phyloP scores from a whole-genome alignment of 257 asterid species.

The Nicotiana noctiflora region DNA sequence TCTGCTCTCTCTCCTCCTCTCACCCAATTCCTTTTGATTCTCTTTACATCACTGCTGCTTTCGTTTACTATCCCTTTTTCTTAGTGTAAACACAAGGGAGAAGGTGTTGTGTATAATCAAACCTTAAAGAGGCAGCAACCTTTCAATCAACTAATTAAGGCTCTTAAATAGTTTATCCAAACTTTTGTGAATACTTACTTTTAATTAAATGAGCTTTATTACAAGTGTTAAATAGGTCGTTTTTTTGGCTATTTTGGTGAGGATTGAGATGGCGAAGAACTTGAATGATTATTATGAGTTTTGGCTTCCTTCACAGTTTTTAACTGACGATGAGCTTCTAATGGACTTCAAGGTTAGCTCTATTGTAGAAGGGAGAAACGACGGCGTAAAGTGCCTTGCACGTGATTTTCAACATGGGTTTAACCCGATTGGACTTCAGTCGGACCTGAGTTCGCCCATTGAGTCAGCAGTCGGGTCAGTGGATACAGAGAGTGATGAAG shows the following conservation, averaged over 20 bases:
- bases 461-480: slow-evolving; percentile 49
- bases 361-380: background rate
- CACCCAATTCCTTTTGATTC: background rate
- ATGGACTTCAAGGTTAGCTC: background rate
- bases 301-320: slow-evolving; percentile 41
- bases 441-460: slow-evolving; percentile 62
- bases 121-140: slow-evolving; percentile 19
- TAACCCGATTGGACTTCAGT: slow-evolving; percentile 17
- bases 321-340: slow-evolving; percentile 17
- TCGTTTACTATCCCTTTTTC: background rate
- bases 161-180: background rate
- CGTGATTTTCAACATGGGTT: slow-evolving; percentile 11
- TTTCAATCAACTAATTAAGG: background rate
- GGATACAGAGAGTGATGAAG: slow-evolving; percentile 72
- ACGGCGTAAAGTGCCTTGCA: background rate
- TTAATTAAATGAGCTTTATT: too few relatives aligned
- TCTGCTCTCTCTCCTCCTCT: background rate
- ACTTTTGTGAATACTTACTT: background rate
- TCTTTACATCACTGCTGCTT: background rate
- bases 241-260: too few relatives aligned
- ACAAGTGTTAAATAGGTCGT: too few relatives aligned
- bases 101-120: slow-evolving; percentile 6
- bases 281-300: slow-evolving; percentile 26
- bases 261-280: slow-evolving; percentile 18
- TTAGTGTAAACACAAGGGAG: background rate